These are phyloP conservation scores for Polygonum aviculare DNA, from an alignment of 148 eudicot genomes.

Conservation along the genomic window DNA sequence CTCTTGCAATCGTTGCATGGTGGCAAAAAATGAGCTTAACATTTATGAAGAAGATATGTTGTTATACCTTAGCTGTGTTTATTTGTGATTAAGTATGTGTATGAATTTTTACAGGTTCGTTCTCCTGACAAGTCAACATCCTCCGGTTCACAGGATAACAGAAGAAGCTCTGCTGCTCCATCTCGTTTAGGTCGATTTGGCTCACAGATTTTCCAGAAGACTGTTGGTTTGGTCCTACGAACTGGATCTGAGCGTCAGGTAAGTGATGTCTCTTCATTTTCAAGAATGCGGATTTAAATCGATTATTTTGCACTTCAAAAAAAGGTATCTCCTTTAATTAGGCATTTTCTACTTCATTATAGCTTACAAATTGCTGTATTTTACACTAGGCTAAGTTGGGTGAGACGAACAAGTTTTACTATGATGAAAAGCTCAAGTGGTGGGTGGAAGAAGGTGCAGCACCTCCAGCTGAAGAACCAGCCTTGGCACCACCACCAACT, in stretches of 20 bases:
- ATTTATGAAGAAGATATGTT: neutral
- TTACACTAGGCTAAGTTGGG: constrained; percentile 76
- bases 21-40: neutral
- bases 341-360: neutral
- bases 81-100: neutral
- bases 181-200: constrained; percentile 77
- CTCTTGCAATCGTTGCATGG: neutral
- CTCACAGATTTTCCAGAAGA: constrained; percentile 71
- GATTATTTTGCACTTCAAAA: neutral
- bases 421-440: constrained; percentile 76
- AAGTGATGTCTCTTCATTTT: neutral
- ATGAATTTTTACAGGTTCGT: constrained; percentile 28
- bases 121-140: constrained; percentile 42
- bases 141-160: constrained; percentile 29
- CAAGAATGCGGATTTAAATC: neutral
- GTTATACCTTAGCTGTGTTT: neutral
- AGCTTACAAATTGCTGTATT: neutral
- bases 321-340: neutral
- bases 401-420: constrained; percentile 67
- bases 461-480: constrained; percentile 60
- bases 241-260: constrained; percentile 73
- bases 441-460: constrained; percentile 94
- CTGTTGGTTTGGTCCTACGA: constrained; percentile 61
- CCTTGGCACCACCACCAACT: constrained; percentile 75
- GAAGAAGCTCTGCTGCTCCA: constrained; percentile 27